phyloP scores from a whole-genome alignment of 2,329 filamentous ascomycete species.

The Leptographium wingfieldii region DNA sequence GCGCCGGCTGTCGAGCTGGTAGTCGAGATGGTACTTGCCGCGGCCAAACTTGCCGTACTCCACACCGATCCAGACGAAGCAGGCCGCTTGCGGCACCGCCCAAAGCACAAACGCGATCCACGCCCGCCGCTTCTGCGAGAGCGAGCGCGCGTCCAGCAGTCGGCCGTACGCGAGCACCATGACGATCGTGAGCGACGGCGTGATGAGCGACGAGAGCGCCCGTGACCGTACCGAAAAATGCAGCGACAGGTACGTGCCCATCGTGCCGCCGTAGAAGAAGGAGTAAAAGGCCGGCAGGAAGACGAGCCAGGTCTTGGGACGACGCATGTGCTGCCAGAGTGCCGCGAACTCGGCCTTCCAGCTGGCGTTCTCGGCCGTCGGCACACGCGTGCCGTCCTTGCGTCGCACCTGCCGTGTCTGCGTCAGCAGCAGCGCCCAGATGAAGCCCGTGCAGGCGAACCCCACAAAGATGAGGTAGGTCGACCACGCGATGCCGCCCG shows the following conservation, averaged over 20 bases:
- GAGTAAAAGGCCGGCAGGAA: slow-evolving; percentile 1
- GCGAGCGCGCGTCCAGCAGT: background rate
- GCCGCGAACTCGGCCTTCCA: background rate
- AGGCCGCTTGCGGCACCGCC: background rate
- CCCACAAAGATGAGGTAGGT: slow-evolving; percentile 1
- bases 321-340: background rate
- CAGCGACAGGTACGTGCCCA: slow-evolving; percentile 2
- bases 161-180: slow-evolving; percentile 1
- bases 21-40: background rate
- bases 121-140: background rate
- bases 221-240: background rate
- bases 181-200: background rate
- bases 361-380: background rate
- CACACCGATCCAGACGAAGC: background rate
- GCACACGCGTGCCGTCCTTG: background rate
- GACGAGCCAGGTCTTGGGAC: slow-evolving; percentile 2
- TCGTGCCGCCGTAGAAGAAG: slow-evolving; percentile 1
- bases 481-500: background rate
- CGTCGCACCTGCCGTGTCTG: background rate
- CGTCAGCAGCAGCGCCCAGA: background rate
- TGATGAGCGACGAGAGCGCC: background rate
- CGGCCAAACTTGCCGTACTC: slow-evolving; percentile 1
- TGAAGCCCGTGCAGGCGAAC: background rate
- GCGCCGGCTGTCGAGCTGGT: background rate
- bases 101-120: background rate